phyloP scores from a whole-genome alignment of 225 moss, liverwort and hornwort genomes.

The Takakia lepidozioides region DNA sequence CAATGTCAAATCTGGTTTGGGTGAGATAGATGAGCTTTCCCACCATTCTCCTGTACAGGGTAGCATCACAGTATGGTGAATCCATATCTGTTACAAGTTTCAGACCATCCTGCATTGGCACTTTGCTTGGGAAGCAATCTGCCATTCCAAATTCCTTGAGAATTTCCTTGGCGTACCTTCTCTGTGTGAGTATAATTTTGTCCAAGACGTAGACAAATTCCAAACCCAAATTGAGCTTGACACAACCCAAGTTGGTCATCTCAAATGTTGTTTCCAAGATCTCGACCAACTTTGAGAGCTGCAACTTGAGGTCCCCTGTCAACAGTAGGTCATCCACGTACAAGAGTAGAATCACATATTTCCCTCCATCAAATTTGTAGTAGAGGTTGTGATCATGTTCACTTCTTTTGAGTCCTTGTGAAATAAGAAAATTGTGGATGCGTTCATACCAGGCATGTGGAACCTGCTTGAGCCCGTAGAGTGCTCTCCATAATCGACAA shows the following conservation, averaged over 20 bases:
- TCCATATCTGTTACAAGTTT: neutral
- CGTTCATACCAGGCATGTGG: conserved; percentile 5
- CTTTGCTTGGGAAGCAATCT: neutral
- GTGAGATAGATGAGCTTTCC: neutral
- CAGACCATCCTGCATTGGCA: neutral
- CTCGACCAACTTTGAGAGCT: neutral
- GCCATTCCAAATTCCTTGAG: neutral
- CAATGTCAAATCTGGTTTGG: neutral
- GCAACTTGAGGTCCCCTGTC: neutral
- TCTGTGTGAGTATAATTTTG: neutral
- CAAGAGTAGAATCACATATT: neutral
- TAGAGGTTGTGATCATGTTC: no score
- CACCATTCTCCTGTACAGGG: neutral
- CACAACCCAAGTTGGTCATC: neutral
- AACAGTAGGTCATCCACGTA: neutral
- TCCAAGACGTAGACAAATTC: neutral
- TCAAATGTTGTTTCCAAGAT: neutral
- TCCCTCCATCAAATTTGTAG: no score
- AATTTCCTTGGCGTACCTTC: neutral
- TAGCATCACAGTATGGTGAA: neutral
- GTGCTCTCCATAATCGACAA: conserved; percentile 1
- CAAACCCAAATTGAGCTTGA: neutral
- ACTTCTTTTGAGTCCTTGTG: neutral
- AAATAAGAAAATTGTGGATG: neutral
- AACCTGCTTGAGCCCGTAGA: conserved; percentile 6